Evolutionary conservation across 257 asterid species (phyloP).

Genomic region (Capsicum rhomboideum): DNA sequence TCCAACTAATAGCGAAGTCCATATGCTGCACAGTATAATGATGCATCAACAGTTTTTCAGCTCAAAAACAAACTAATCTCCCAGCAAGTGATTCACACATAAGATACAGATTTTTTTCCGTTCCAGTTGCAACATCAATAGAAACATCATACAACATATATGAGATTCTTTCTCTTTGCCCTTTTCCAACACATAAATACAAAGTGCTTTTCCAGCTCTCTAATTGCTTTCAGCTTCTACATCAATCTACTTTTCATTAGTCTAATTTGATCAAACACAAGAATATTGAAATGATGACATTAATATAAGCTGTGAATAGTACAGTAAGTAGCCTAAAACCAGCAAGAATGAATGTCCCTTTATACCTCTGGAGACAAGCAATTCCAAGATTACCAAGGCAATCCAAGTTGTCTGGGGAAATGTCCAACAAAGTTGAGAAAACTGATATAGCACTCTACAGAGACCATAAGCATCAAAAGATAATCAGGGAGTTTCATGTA

Average conservation of each 20-base stretch:
- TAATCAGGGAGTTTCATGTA: neutral
- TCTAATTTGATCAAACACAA: neutral
- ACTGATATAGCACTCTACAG: constrained; percentile 83
- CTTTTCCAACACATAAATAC: neutral
- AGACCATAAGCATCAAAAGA: constrained; percentile 7
- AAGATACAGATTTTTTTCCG: neutral
- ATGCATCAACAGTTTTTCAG: neutral
- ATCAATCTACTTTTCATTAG: neutral
- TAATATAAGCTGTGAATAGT: neutral
- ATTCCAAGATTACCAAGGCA: constrained; percentile 91
- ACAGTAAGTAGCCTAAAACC: neutral
- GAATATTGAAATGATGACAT: neutral
- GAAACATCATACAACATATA: neutral
- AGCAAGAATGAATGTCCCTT: neutral
- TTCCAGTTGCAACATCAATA: neutral
- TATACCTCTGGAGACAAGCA: constrained; percentile 87
- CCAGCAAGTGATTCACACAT: neutral
- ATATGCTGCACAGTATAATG: neutral
- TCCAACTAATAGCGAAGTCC: neutral
- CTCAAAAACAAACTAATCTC: neutral
- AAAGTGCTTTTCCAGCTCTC: neutral
- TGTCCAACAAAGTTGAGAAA: constrained; percentile 67
- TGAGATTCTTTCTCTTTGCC: neutral
- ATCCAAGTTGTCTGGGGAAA: constrained; percentile 79
- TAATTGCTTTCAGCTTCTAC: neutral